phyloP scores from a whole-genome alignment of 2,329 filamentous ascomycete genomes.

The Saccharata proteae region DNA sequence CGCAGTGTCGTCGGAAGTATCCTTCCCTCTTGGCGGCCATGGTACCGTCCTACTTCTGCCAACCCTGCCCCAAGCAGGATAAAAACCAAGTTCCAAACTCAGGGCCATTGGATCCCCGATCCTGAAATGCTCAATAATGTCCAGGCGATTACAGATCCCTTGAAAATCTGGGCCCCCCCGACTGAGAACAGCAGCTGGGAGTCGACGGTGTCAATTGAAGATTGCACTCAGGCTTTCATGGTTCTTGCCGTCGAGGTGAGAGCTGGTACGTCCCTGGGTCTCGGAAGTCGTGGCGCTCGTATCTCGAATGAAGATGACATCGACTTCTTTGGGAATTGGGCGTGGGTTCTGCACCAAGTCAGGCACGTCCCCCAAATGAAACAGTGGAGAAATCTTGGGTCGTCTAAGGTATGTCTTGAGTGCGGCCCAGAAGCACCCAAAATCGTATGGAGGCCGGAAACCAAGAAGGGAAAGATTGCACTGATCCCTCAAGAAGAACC shows the following conservation, averaged over 20 bases:
- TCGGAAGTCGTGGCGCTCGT: no score
- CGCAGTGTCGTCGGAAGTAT: conserved; percentile 36
- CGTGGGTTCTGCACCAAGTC: conserved; percentile 15
- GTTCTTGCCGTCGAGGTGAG: no score
- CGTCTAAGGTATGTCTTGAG: conserved; percentile 8
- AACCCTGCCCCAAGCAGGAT: not conserved
- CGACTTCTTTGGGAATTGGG: conserved; percentile 12
- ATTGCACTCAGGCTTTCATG: no score
- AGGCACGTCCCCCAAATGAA: conserved; percentile 12
- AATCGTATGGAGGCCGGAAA: conserved; percentile 17
- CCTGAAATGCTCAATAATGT: no score
- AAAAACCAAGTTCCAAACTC: no score
- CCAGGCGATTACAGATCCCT: no score
- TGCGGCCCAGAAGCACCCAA: conserved; percentile 17
- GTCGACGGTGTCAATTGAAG: no score
- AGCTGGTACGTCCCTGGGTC: no score
- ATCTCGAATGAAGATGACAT: no score
- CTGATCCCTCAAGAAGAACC: conserved; percentile 22
- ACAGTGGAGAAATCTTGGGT: conserved; percentile 12
- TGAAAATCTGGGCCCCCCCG: no score
- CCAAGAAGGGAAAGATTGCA: not conserved
- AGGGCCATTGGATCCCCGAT: no score
- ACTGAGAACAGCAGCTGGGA: no score
- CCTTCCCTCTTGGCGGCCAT: conserved; percentile 21
- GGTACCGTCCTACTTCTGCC: conserved; percentile 10